These are phyloP conservation scores for Helotiales sp. DNA, from an alignment of 2,329 filamentous ascomycete genomes.

Conservation along the genomic window DNA sequence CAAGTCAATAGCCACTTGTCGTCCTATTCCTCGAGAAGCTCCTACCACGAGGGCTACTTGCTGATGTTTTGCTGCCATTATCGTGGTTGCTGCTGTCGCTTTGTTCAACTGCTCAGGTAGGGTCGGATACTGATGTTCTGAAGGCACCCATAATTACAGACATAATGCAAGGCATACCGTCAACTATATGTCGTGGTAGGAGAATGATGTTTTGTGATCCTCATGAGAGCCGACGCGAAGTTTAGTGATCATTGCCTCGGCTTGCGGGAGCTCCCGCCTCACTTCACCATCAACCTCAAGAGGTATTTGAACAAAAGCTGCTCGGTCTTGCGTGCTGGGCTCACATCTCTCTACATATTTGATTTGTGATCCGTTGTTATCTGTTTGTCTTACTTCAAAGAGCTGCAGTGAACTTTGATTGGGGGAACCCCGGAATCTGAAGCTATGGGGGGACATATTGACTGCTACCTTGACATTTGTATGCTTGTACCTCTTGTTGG, in stretches of 20 bases:
- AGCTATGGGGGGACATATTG: conserved; percentile 55
- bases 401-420: not conserved
- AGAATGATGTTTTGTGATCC: not conserved
- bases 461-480: conserved; percentile 69
- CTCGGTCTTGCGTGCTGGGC: not conserved
- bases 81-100: not conserved
- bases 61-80: conserved; percentile 21
- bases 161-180: not conserved
- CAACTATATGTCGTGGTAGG: not conserved
- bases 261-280: not conserved
- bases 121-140: not conserved
- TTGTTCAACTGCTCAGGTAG: not conserved
- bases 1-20: conserved; percentile 75
- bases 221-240: not conserved
- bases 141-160: not conserved
- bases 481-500: conserved; percentile 24
- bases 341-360: not conserved
- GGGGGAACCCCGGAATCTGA: not conserved
- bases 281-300: not conserved
- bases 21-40: conserved; percentile 76
- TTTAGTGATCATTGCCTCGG: conserved; percentile 16
- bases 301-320: not conserved
- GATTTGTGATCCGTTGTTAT: not conserved
- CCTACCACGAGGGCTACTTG: conserved; percentile 72
- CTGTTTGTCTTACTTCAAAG: not conserved